Percentiles rank a stretch among this genome's conserved stretches.
phyloP scores from a whole-genome alignment of 495 filamentous ascomycete genomes.

The Lineolata rhizophorae region DNA sequence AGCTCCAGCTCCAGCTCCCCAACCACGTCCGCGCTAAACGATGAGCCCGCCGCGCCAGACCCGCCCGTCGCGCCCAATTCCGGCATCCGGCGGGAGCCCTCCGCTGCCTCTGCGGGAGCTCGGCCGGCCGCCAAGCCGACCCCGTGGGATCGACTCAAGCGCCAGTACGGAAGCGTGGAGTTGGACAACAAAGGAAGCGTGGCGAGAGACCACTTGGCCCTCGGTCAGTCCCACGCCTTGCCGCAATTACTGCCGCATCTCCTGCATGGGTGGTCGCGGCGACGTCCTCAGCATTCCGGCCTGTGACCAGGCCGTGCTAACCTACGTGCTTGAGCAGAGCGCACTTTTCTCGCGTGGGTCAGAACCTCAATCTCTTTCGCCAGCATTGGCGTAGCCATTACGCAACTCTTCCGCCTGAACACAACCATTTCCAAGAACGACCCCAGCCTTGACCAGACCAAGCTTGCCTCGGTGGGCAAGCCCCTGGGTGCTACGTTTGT shows the following conservation, averaged over 20 bases:
- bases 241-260: background rate
- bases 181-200: slow-evolving; percentile 94
- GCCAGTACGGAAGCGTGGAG: slow-evolving; percentile 59
- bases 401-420: slow-evolving; percentile 89
- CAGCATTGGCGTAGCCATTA: slow-evolving; percentile 87
- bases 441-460: background rate
- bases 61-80: slow-evolving; percentile 28
- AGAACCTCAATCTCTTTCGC: slow-evolving; percentile 90
- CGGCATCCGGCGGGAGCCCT: background rate
- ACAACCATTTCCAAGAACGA: slow-evolving; percentile 27
- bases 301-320: slow-evolving; percentile 6
- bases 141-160: slow-evolving; percentile 29
- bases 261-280: slow-evolving; percentile 1
- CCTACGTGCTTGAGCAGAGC: slow-evolving; percentile 35
- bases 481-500: slow-evolving; percentile 88
- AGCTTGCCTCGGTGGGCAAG: slow-evolving; percentile 60
- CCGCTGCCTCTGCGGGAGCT: background rate
- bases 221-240: slow-evolving; percentile 36
- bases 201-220: slow-evolving; percentile 78
- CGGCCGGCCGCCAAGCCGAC: too few species aligned
- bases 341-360: slow-evolving; percentile 94
- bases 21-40: too few species aligned
- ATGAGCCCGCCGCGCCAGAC: too few species aligned
- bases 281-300: slow-evolving; percentile 4
- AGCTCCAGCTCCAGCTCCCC: too few species aligned